These are phyloP conservation scores for Coemansia sp. DNA, from an alignment of 371 early-diverging fungal species.

Conservation along the genomic window DNA sequence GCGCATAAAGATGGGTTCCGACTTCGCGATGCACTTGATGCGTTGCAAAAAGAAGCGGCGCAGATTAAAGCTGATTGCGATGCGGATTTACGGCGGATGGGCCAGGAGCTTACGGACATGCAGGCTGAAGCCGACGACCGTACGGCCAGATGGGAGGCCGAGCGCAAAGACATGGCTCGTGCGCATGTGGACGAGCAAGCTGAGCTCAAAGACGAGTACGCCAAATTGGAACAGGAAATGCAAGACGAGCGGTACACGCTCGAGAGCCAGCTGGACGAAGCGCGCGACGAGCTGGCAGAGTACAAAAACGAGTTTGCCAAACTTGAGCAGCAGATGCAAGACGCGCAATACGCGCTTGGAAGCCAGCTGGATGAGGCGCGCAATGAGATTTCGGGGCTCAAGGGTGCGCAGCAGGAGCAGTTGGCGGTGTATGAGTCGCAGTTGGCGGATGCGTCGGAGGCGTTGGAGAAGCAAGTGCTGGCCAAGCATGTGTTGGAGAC, in stretches of 20 bases:
- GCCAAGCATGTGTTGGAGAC: slow-evolving; percentile 8
- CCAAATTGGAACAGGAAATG: slow-evolving; percentile 20
- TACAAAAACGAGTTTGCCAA: slow-evolving; percentile 22
- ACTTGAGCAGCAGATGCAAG: slow-evolving; percentile 27
- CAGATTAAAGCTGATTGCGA: slow-evolving; percentile 34
- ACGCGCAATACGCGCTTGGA: slow-evolving; percentile 15
- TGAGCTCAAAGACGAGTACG: slow-evolving; percentile 25
- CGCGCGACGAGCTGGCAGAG: slow-evolving; percentile 15
- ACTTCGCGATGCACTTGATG: slow-evolving; percentile 39
- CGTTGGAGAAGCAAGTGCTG: slow-evolving; percentile 4
- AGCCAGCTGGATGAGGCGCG: slow-evolving; percentile 19
- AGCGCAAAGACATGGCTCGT: slow-evolving; percentile 23
- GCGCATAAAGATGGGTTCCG: slow-evolving; percentile 46
- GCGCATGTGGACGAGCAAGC: slow-evolving; percentile 19
- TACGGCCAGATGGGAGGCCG: slow-evolving; percentile 15
- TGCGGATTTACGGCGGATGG: slow-evolving; percentile 28
- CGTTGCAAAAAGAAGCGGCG: slow-evolving; percentile 21
- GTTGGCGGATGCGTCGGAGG: not conserved
- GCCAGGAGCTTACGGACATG: slow-evolving; percentile 17
- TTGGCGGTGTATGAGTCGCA: slow-evolving; percentile 4
- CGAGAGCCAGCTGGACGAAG: slow-evolving; percentile 24
- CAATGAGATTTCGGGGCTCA: slow-evolving; percentile 7
- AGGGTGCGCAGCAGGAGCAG: slow-evolving; percentile 21
- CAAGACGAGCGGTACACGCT: slow-evolving; percentile 24
- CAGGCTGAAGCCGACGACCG: slow-evolving; percentile 11